A percentile compares a stretch with the other conserved stretches of the same genome.
phyloP scores from a whole-genome alignment of 78 protist species.

The Protostelium mycophagum region DNA sequence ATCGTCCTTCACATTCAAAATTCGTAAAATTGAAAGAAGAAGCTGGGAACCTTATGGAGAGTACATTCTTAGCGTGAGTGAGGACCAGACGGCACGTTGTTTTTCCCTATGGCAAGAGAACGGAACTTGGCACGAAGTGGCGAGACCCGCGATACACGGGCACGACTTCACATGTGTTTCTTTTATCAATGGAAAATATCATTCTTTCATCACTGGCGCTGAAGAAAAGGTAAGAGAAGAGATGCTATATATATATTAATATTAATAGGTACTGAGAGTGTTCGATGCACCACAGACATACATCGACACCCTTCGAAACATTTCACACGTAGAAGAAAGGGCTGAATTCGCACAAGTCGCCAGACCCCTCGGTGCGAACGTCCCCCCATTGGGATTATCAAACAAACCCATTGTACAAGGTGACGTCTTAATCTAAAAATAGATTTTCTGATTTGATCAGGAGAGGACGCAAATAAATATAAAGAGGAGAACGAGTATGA shows the following conservation, averaged over 20 bases:
- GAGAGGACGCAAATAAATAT: not conserved
- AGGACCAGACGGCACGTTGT: slow-evolving; percentile 38
- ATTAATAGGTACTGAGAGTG: slow-evolving; percentile 26
- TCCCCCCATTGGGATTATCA: slow-evolving; percentile 61
- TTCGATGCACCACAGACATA: slow-evolving; percentile 65
- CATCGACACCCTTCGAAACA: slow-evolving; percentile 36
- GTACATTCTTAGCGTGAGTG: not conserved
- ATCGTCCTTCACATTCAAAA: not conserved
- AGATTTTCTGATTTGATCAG: too few species aligned
- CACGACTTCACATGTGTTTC: slow-evolving; percentile 53
- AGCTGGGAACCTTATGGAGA: not conserved
- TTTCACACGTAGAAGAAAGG: slow-evolving; percentile 6
- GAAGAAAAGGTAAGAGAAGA: slow-evolving; percentile 49
- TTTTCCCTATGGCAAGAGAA: slow-evolving; percentile 25
- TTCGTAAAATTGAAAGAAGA: too few species aligned
- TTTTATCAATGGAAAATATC: slow-evolving; percentile 28
- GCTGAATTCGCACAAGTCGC: not conserved
- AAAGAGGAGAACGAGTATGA: slow-evolving; percentile 6
- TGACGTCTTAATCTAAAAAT: not conserved
- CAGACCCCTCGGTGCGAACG: slow-evolving; percentile 55
- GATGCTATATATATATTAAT: not conserved
- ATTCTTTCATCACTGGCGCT: slow-evolving; percentile 46
- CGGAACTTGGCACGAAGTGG: slow-evolving; percentile 39
- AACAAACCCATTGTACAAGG: slow-evolving; percentile 51
- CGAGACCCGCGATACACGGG: slow-evolving; percentile 64